Evolutionary conservation across 305 asterid genomes (phyloP), one percentile per base, ranked within the genome.

Genomic region (Withania somnifera): DNA sequence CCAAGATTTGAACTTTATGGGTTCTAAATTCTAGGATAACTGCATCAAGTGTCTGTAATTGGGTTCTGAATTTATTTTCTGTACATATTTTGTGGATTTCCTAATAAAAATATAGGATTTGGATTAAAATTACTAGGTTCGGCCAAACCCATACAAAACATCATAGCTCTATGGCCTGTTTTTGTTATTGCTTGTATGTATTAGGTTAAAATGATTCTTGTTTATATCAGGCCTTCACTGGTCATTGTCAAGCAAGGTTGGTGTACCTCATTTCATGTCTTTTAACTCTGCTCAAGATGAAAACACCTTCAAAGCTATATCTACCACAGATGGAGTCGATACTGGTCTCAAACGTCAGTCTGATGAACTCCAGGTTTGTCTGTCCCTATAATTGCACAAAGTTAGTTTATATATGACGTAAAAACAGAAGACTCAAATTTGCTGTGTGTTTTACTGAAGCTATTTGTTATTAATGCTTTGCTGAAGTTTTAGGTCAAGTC

Each of bases 191-290:
- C 17, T 80, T 56, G 24, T 15, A 73, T 73, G 38, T 45, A n/a
- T 76, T 19, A 13, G 1, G 66, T 51, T 54, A 30, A 42, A 32
- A 81, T 80, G 66, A 53, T 53, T 52, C 42, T 80, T 82, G 28
- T 83, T 82, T 84, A 71, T 76, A 81, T 84, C 90, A 7, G 91
- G 91, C 54, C 82, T 86, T 57, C 87, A 87, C n/a, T 89, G 93
- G 94, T 78, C 82, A 2, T 77, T 82, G 58, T 82, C 90, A 11
- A 87, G 87, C 77, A 89, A 89, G 92, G 92, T 76, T 47, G 83
- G 92, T 82, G 83, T 87, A 71, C 92, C 91, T 69, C 88, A 88
- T 78, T 88, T 88, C 84, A 86, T 87, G 90, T 50, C 89, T 63
- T 83, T 89, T 53, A 87, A 84, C 79, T 76, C 89, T 82, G 86